Evolutionary conservation across 2,329 filamentous ascomycete species (phyloP).

Genomic region (Apiospora arundinis): DNA sequence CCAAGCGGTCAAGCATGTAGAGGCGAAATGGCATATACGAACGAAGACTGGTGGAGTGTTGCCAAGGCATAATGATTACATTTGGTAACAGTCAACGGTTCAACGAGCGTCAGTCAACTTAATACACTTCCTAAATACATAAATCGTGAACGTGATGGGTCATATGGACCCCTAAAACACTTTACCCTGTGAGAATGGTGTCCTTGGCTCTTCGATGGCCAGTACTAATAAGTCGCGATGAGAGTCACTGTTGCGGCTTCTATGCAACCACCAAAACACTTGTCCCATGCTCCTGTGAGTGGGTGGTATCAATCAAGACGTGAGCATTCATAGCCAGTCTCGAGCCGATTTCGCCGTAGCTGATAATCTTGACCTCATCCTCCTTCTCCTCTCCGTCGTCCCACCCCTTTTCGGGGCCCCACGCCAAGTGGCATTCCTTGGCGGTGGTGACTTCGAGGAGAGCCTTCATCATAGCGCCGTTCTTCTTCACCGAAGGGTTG

Average conservation of each 20-base stretch:
- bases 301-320: background rate
- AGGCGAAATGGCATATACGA: background rate
- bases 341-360: slow-evolving; percentile 23
- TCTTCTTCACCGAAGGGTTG: slow-evolving; percentile 68
- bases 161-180: background rate
- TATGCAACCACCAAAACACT: slow-evolving; percentile 18
- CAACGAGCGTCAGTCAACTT: background rate
- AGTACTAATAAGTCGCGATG: background rate
- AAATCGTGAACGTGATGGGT: background rate
- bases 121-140: background rate
- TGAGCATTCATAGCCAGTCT: background rate
- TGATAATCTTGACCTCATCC: slow-evolving; percentile 31
- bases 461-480: slow-evolving; percentile 67
- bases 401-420: slow-evolving; percentile 74
- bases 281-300: slow-evolving; percentile 7
- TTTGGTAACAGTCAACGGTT: background rate
- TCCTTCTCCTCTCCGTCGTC: slow-evolving; percentile 55
- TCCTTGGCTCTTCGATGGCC: background rate
- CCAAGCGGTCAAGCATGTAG: background rate
- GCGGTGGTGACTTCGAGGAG: slow-evolving; percentile 60
- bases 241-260: background rate
- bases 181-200: too few species aligned
- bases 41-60: background rate
- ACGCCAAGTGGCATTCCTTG: slow-evolving; percentile 61
- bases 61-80: background rate